Conservation (phyloP, 176 grass and related monocot species). For the Triticum aestivum region IWGSC_CS_RefSeq_v2.1 NC_057796.1:422983449-422983948, state of each 20-base stretch:
- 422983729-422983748: conserved; percentile 65
- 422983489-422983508: conserved; percentile 33
- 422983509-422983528: conserved; percentile 62
- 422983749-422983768: conserved; percentile 88
- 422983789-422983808: conserved; percentile 81
- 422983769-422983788: conserved; percentile 56
- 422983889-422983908: not conserved
- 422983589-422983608: conserved; percentile 20
- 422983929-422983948: conserved; percentile 95
- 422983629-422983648: not conserved
- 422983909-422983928: conserved; percentile 44
- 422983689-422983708: conserved; percentile 1
- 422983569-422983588: conserved; percentile 29
- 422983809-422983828: conserved; percentile 72
- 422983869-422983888: not conserved
- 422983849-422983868: not conserved
- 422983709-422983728: conserved; percentile 8
- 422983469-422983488: not conserved
- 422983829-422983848: conserved; percentile 75
- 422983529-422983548: conserved; percentile 67
- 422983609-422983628: conserved; percentile 27
- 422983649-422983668: not conserved
- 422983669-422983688: conserved; percentile 17
- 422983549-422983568: conserved; percentile 45
- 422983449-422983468: not conserved